Evolutionary conservation across 1,284 basidiomycete genomes (phyloP).

Genomic region (Moniliophthora roreri): DNA sequence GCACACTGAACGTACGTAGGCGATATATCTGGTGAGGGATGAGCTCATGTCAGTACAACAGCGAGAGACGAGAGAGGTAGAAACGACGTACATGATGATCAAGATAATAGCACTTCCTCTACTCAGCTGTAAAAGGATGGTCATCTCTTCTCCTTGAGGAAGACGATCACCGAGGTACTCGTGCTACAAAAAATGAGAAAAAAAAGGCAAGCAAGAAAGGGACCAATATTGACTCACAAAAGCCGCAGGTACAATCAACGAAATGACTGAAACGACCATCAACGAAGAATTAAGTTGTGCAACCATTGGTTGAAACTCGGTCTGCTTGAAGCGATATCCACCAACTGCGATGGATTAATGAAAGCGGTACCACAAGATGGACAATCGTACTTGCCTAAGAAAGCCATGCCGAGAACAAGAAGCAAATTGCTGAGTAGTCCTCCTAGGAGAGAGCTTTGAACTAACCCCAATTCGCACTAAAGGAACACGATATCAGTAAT

Average conservation of each 20-base stretch:
- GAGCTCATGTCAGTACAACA: too few species aligned
- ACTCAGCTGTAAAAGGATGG: constrained; percentile 39
- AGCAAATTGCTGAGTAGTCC: constrained; percentile 65
- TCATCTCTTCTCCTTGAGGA: constrained; percentile 32
- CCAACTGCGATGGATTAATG: constrained; percentile 34
- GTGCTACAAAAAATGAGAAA: constrained; percentile 27
- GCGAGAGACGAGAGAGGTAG: constrained; percentile 12
- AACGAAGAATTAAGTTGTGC: constrained; percentile 67
- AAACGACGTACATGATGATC: constrained; percentile 49
- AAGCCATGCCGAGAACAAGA: constrained; percentile 65
- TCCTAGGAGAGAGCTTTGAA: constrained; percentile 63
- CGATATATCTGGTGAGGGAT: constrained; percentile 26
- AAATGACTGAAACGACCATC: constrained; percentile 56
- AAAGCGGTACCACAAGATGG: not conserved
- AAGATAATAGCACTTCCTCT: constrained; percentile 54
- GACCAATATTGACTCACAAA: constrained; percentile 43
- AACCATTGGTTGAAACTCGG: constrained; percentile 60
- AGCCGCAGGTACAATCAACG: constrained; percentile 61
- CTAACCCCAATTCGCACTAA: constrained; percentile 63
- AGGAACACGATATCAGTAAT: constrained; percentile 33
- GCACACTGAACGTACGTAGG: constrained; percentile 26
- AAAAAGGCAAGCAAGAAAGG: not conserved
- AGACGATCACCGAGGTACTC: constrained; percentile 38
- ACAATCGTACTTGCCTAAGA: constrained; percentile 36
- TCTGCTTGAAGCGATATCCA: constrained; percentile 62